A percentile compares a stretch with the other conserved stretches of the same genome.
These are phyloP conservation scores for Cryptococcus deneoformans DNA, from an alignment of 1,284 basidiomycete species.

Conservation along the genomic window DNA sequence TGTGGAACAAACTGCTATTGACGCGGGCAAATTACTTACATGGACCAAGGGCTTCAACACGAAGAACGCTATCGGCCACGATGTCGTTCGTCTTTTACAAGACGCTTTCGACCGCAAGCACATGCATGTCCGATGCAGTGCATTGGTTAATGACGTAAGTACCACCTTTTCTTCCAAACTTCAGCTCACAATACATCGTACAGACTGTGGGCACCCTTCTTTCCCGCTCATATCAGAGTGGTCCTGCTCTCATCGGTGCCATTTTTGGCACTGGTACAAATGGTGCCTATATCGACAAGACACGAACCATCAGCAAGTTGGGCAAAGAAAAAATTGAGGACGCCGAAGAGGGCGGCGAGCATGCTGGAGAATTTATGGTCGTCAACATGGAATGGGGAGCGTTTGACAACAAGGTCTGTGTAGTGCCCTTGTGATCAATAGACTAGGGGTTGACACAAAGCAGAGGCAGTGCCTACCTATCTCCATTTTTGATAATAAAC, in stretches of 20 bases:
- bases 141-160: constrained; percentile 91
- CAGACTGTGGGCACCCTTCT: constrained; percentile 93
- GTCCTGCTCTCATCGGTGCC: constrained; percentile 78
- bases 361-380: constrained; percentile 73
- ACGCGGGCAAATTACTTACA: constrained; percentile 81
- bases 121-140: constrained; percentile 88
- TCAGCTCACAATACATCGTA: not conserved
- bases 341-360: constrained; percentile 45
- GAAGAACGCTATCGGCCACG: constrained; percentile 85
- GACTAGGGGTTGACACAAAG: too few relatives aligned
- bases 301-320: constrained; percentile 80
- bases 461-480: constrained; percentile 79
- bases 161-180: not conserved
- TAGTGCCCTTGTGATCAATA: too few relatives aligned
- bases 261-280: constrained; percentile 99
- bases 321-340: constrained; percentile 58
- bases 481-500: constrained; percentile 86
- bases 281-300: constrained; percentile 90
- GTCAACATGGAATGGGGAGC: constrained; percentile 98
- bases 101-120: constrained; percentile 91
- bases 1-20: constrained; percentile 92
- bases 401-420: constrained; percentile 78
- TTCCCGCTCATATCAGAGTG: constrained; percentile 85
- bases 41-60: constrained; percentile 98
- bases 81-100: constrained; percentile 93